Percentiles rank a stretch among this genome's conserved stretches.
Evolutionary conservation across 1,139 yeast genomes (phyloP).

Genomic region (Meyerozyma guilliermondii): DNA sequence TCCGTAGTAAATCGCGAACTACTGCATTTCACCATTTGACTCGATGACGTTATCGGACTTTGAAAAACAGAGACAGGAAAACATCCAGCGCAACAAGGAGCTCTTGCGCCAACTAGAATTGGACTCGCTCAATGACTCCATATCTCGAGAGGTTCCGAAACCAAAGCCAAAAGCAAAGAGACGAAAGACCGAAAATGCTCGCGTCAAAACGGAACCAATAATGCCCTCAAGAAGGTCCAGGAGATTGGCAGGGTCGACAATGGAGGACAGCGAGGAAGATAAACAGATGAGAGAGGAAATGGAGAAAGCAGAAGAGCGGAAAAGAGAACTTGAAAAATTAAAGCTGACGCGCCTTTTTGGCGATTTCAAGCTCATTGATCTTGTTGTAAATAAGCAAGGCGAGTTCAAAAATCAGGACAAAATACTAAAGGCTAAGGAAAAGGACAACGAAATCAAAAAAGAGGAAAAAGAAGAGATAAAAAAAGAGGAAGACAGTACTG

Average conservation of each 20-base stretch:
- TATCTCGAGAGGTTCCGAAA: slow-evolving; percentile 22
- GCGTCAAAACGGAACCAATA: slow-evolving; percentile 20
- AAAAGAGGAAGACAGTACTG: slow-evolving; percentile 3
- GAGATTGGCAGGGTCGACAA: slow-evolving; percentile 58
- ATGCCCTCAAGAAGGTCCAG: slow-evolving; percentile 61
- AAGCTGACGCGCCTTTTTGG: slow-evolving; percentile 56
- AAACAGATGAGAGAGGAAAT: slow-evolving; percentile 28
- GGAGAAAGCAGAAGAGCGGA: slow-evolving; percentile 30
- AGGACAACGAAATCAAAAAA: neutral
- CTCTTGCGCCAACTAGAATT: slow-evolving; percentile 34
- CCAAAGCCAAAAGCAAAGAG: slow-evolving; percentile 13
- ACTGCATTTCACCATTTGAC: neutral
- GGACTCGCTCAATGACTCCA: slow-evolving; percentile 28
- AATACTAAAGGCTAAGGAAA: slow-evolving; percentile 13
- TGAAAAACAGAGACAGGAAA: slow-evolving; percentile 13
- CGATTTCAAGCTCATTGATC: slow-evolving; percentile 55
- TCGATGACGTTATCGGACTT: slow-evolving; percentile 4
- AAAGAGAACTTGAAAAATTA: slow-evolving; percentile 46
- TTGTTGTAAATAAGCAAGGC: slow-evolving; percentile 43
- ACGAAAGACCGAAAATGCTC: slow-evolving; percentile 12
- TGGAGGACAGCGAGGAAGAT: slow-evolving; percentile 36
- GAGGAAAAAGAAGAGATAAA: slow-evolving; percentile 1
- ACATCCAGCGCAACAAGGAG: slow-evolving; percentile 38
- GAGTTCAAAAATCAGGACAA: slow-evolving; percentile 25
- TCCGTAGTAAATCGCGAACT: neutral